A percentile compares a stretch with the other conserved stretches of the same genome.
phyloP scores from a whole-genome alignment of 2,329 filamentous ascomycete species.

The Beauveria brongniartii region DNA sequence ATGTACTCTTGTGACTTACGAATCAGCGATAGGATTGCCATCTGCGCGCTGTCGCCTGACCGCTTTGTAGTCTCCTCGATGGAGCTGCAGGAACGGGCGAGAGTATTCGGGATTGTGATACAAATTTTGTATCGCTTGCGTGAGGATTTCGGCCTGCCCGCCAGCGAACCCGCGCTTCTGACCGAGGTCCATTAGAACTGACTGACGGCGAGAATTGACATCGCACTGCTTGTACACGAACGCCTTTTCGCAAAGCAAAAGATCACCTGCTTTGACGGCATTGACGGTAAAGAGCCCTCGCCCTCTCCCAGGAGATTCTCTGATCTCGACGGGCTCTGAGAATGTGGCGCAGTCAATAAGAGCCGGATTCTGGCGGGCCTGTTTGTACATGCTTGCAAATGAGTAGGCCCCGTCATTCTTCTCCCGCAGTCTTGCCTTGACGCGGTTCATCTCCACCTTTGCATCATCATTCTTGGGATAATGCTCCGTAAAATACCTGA shows the following conservation, averaged over 20 bases:
- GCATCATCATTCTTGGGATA: constrained; percentile 28
- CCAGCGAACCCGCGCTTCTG: constrained; percentile 26
- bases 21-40: constrained; percentile 34
- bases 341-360: constrained; percentile 41
- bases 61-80: constrained; percentile 32
- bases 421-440: constrained; percentile 27
- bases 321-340: constrained; percentile 32
- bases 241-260: constrained; percentile 49
- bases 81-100: constrained; percentile 27
- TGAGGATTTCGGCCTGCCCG: constrained; percentile 32
- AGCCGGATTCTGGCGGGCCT: constrained; percentile 29
- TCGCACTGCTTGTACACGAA: constrained; percentile 30
- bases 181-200: constrained; percentile 30
- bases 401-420: constrained; percentile 30
- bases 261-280: constrained; percentile 38
- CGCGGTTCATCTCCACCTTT: constrained; percentile 22
- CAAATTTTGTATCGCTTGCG: constrained; percentile 36
- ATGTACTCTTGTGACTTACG: constrained; percentile 25
- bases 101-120: constrained; percentile 29
- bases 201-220: constrained; percentile 14
- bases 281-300: constrained; percentile 43
- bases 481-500: constrained; percentile 22
- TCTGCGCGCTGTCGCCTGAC: constrained; percentile 23
- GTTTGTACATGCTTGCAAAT: constrained; percentile 28
- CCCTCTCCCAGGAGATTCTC: constrained; percentile 31